Conservation (phyloP, 2,329 filamentous ascomycete species). For the Epichloe brachyelytri region DNA sequence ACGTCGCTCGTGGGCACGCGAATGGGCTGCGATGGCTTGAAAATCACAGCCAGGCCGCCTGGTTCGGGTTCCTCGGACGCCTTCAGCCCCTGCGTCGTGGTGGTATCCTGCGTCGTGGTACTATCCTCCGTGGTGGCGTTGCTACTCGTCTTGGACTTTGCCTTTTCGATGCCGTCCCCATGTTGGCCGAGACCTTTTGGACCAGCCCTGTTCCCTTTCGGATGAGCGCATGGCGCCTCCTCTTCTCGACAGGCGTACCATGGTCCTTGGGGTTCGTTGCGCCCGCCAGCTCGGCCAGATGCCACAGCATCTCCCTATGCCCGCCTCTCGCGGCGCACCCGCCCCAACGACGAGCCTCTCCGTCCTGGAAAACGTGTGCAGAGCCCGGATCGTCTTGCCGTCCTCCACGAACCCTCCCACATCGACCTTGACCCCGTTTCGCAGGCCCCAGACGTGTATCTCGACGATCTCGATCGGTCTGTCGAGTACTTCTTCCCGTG, state of each 20-base stretch:
- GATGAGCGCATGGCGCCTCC: constrained; percentile 13
- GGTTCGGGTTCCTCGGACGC: constrained; percentile 28
- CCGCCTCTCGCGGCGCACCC: constrained; percentile 34
- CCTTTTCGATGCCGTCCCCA: constrained; percentile 10
- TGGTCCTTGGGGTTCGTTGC: constrained; percentile 1
- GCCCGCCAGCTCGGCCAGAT: constrained; percentile 29
- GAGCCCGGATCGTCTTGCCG: constrained; percentile 70
- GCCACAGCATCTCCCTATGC: constrained; percentile 38
- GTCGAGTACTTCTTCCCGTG: constrained; percentile 70
- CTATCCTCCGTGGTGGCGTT: constrained; percentile 5
- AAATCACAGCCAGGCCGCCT: constrained; percentile 62
- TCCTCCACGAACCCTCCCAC: constrained; percentile 82
- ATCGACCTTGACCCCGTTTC: constrained; percentile 76
- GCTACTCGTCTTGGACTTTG: constrained; percentile 10
- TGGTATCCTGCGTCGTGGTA: constrained; percentile 2
- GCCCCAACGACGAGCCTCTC: constrained; percentile 61
- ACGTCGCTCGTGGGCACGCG: constrained; percentile 71
- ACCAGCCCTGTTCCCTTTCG: constrained; percentile 22
- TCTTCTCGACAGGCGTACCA: constrained; percentile 3
- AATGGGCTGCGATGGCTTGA: constrained; percentile 57
- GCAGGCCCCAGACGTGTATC: constrained; percentile 78
- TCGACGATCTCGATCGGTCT: constrained; percentile 74
- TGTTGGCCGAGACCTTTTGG: constrained; percentile 16
- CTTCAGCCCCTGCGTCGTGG: neutral
- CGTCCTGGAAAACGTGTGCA: constrained; percentile 64